Evolutionary conservation across 2,329 filamentous ascomycete species (phyloP), one percentile per base, ranked within the genome.

Genomic region (Blastomyces silverae): DNA sequence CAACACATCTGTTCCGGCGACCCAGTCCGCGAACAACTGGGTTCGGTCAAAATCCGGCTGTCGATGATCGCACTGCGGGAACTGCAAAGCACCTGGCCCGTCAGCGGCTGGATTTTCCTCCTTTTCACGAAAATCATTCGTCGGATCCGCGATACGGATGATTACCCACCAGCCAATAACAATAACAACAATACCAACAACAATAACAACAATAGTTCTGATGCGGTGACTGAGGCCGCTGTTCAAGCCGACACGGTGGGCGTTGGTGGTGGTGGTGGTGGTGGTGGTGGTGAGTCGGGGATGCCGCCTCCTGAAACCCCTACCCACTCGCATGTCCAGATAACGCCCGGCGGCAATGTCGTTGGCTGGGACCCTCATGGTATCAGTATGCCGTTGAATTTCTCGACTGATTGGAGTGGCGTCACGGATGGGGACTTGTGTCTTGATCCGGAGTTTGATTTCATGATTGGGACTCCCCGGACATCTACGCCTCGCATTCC

Each of bases 371-470:
- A 61, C 37, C 42, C 42, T 4, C 59, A 61, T n/a, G 59, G 48
- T 0, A 50, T 61, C 10, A 52, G 25, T 15, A 61, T 61, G 59
- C 59, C 59, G 7, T 22, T 61, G 20, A 52, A 61, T 39, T 61
- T 61, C 34, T 61, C 59, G 22, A 61, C 59, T 44, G 59, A 61
- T 50, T 61, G 59, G 59, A 61, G 59, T n/a, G 57, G 57, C 39
- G 42, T 48, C 42, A 48, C 28, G 7, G 59, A 61, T 37, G 48
- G 44, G 31, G 59, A 61, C 17, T 61, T 61, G 44, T 61, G 59
- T 37, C 59, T 61, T 61, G 59, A 61, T 37, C 59, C 59, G 20
- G 59, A 61, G 28, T 61, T 61, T 52, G 59, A 52, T 37, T 61
- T 61, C 17, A 61, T 61, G 59, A 61, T 61, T 34, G 59, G 59